These are phyloP conservation scores for Macadamia tetraphylla DNA, from an alignment of 164 flowering plant genomes.

Conservation along the genomic window DNA sequence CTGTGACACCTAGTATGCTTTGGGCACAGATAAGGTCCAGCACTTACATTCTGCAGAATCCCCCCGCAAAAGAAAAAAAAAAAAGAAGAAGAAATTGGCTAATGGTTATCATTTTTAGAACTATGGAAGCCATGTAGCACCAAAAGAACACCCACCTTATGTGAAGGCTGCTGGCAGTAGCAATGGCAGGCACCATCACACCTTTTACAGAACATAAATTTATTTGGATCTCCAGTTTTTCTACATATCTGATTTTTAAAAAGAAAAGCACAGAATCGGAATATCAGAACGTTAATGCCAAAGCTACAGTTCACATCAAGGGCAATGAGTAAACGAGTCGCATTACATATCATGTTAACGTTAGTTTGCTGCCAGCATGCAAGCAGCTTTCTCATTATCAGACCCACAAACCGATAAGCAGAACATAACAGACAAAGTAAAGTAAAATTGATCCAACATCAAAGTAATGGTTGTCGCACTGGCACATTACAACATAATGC, in stretches of 20 bases:
- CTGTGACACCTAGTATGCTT: conserved; percentile 97
- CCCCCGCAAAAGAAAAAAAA: too few relatives aligned
- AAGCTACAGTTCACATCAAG: not conserved
- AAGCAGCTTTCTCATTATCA: not conserved
- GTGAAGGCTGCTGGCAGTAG: conserved; percentile 97
- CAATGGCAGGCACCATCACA: conserved; percentile 98
- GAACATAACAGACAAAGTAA: not conserved
- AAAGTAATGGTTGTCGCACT: not conserved
- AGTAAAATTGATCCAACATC: not conserved
- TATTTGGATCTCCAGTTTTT: conserved; percentile 86
- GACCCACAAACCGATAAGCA: not conserved
- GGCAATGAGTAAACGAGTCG: not conserved
- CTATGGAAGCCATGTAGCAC: conserved; percentile 2
- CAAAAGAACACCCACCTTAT: conserved; percentile 55
- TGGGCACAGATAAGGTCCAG: conserved; percentile 92
- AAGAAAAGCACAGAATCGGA: conserved; percentile 5
- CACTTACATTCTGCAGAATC: conserved; percentile 63
- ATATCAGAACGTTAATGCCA: not conserved
- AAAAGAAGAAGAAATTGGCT: not conserved
- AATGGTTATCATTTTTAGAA: not conserved
- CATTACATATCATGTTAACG: not conserved
- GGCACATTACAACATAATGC: not conserved
- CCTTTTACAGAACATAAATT: conserved; percentile 92
- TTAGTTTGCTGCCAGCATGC: too few relatives aligned
- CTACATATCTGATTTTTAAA: conserved; percentile 72